phyloP scores from a whole-genome alignment of 1,284 basidiomycete genomes.

The Pseudozyma sp. region DNA sequence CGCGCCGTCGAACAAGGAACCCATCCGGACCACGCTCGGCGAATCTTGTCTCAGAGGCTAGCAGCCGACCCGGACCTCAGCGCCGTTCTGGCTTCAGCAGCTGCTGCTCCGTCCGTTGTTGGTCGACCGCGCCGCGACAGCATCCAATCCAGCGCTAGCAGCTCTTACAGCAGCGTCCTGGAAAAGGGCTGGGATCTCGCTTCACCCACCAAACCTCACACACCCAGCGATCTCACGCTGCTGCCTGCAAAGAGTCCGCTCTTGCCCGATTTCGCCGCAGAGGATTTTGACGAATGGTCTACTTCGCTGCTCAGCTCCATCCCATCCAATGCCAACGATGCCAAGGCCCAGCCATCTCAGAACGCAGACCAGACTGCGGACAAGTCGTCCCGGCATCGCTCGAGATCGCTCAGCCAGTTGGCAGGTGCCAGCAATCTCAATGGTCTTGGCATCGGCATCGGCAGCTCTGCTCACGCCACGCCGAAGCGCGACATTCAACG shows the following conservation, averaged over 20 bases:
- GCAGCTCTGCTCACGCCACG: slow-evolving; percentile 18
- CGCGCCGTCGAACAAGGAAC: slow-evolving; percentile 34
- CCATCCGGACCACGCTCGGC: slow-evolving; percentile 29
- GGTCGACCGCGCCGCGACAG: slow-evolving; percentile 19
- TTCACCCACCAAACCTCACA: slow-evolving; percentile 17
- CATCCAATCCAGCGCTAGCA: slow-evolving; percentile 47
- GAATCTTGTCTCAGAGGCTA: slow-evolving; percentile 30
- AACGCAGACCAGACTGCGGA: not conserved
- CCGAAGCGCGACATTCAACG: slow-evolving; percentile 18
- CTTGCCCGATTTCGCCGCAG: slow-evolving; percentile 46
- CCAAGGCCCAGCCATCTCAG: not conserved
- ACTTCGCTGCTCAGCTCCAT: slow-evolving; percentile 42
- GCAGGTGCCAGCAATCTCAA: slow-evolving; percentile 16
- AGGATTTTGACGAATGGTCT: slow-evolving; percentile 52
- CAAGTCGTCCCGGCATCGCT: slow-evolving; percentile 19
- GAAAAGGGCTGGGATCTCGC: slow-evolving; percentile 48
- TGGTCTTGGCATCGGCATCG: slow-evolving; percentile 38
- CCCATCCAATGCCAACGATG: slow-evolving; percentile 8
- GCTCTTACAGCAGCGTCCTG: slow-evolving; percentile 55
- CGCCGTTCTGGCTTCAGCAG: slow-evolving; percentile 11
- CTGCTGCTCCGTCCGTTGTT: not conserved
- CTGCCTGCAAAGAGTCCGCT: slow-evolving; percentile 46
- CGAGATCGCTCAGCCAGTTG: slow-evolving; percentile 20
- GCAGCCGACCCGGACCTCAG: slow-evolving; percentile 28
- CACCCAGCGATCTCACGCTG: slow-evolving; percentile 2